Evolutionary conservation across 2,329 filamentous ascomycete species (phyloP), one percentile per base, ranked within the genome.

Genomic region (Onygenales sp.): DNA sequence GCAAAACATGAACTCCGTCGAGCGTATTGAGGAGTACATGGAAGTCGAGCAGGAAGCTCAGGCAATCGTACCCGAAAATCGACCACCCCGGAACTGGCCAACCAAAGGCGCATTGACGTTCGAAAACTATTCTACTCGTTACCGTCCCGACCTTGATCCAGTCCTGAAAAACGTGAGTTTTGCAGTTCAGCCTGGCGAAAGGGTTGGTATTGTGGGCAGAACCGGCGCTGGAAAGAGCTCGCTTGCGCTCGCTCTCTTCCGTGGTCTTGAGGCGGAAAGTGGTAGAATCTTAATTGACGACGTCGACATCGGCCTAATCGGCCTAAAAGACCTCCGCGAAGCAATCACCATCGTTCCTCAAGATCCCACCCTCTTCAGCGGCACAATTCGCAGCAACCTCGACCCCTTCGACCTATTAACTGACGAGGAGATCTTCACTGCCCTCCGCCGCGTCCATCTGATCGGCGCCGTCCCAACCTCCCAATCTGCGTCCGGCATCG

Each of bases 1-100:
- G 72, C 93, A 98, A 71, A 97, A 96, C 72, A 97, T 98, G 93
- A 98, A 98, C 72, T 92, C 92, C 2, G 91, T 97, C 48, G 93
- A 98, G 72, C 88, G 93, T 64, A 86, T 98, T 66, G 94, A 95
- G 74, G 93, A 98, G 68, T 98, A 97, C 66, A 80, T 97, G 38
- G 89, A 97, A 44, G 87, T 98, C 1, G 92, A 97, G 62, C 92
- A 96, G 68, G 93, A 98, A 72, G 91, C 93, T 1, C 76, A 80
- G 0, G 78, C 87, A 1, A 76, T 95, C 42, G 80, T 95, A 42
- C 83, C 89, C 52, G 83, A 92, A 55, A 87, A 83, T 59, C 81
- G 89, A 32, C 93, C 93, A 6, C 78, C 86, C 0, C 71, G 78
- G 4, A 84, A 87, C 65, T 98, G 93, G 93, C 93, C 93, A 7